These are phyloP conservation scores for Lichina pygmaea DNA, from an alignment of 495 filamentous ascomycete species.

Conservation along the genomic window DNA sequence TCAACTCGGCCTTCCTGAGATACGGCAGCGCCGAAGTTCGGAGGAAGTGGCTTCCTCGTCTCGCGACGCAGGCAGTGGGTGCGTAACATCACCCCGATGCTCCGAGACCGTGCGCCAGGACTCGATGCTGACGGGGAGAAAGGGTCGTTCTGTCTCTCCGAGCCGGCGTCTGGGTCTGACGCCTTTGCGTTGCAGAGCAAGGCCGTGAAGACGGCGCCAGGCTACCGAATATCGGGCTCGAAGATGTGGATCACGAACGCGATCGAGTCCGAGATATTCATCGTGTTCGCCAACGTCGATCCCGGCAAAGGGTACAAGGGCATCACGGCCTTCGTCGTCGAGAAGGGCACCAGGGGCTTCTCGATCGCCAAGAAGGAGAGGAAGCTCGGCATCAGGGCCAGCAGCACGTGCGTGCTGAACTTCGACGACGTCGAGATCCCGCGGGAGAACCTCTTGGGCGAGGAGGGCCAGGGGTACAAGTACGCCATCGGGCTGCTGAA, in stretches of 20 bases:
- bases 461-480: conserved; percentile 85
- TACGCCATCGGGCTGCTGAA: conserved; percentile 92
- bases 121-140: background rate
- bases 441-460: conserved; percentile 62
- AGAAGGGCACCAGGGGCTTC: conserved; percentile 76
- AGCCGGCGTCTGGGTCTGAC: conserved; percentile 80
- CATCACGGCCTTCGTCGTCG: conserved; percentile 87
- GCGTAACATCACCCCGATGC: background rate
- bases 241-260: conserved; percentile 99
- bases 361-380: conserved; percentile 98
- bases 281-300: conserved; percentile 90
- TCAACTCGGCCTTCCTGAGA: conserved; percentile 79
- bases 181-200: conserved; percentile 86
- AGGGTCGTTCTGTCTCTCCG: conserved; percentile 88
- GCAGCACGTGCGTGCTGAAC: conserved; percentile 87
- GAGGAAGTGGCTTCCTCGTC: conserved; percentile 59
- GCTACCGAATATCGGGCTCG: conserved; percentile 64
- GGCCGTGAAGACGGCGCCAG: conserved; percentile 46
- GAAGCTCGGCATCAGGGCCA: conserved; percentile 90
- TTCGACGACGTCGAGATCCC: conserved; percentile 92
- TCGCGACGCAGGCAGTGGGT: conserved; percentile 65
- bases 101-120: background rate
- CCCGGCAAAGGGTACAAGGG: conserved; percentile 76
- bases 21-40: conserved; percentile 51
- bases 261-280: conserved; percentile 81